Evolutionary conservation across 768 basidiomycete genomes (phyloP).

Genomic region (Russula griseocarnosa): DNA sequence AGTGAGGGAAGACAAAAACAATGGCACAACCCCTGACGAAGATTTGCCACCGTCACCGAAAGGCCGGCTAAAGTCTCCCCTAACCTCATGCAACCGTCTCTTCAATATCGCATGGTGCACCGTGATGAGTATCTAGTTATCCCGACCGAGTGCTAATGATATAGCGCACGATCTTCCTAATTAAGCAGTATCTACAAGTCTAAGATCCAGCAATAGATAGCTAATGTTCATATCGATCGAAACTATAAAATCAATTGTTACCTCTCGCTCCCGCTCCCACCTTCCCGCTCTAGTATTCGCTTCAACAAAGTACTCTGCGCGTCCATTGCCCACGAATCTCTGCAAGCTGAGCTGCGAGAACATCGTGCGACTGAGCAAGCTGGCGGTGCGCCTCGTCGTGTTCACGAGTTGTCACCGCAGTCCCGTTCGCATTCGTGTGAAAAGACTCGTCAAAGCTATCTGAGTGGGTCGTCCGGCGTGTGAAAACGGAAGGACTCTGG

Average conservation of each 20-base stretch:
- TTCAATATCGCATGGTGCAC: too few relatives aligned
- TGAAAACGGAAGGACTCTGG: constrained; percentile 7
- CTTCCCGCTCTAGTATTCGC: constrained; percentile 30
- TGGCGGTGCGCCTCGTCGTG: constrained; percentile 55
- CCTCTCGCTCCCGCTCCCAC: constrained; percentile 6
- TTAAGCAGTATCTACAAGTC: neutral
- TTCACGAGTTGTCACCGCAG: constrained; percentile 18
- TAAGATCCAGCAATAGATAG: neutral
- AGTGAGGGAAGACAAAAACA: too few relatives aligned
- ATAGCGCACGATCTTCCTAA: too few relatives aligned
- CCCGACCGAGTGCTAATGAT: too few relatives aligned
- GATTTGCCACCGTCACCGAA: too few relatives aligned
- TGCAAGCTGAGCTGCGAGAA: constrained; percentile 60
- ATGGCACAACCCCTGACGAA: too few relatives aligned
- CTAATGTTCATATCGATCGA: neutral
- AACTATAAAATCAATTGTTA: neutral
- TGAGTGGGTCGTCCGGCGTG: neutral
- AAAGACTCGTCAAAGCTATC: neutral
- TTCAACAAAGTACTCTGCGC: constrained; percentile 52
- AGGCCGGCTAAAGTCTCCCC: too few relatives aligned
- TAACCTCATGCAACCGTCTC: too few relatives aligned
- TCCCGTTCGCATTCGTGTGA: neutral
- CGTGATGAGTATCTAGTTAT: too few relatives aligned
- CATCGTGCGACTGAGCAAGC: constrained; percentile 61
- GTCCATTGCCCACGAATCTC: constrained; percentile 56